phyloP scores from a whole-genome alignment of 2,329 filamentous ascomycete genomes.

The Talaromyces rugulosus region DNA sequence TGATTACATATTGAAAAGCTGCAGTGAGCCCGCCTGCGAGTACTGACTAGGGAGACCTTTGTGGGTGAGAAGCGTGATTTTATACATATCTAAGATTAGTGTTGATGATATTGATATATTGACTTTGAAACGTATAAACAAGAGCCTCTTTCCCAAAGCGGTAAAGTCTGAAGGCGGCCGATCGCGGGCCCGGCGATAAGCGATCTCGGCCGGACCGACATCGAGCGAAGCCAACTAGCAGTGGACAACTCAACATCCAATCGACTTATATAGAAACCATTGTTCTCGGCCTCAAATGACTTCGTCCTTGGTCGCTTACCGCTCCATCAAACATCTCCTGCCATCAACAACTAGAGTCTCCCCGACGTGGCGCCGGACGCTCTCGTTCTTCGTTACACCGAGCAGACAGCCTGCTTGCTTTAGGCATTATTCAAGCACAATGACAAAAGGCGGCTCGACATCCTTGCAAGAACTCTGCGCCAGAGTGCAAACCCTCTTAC shows the following conservation, averaged over 20 bases:
- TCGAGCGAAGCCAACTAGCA: neutral
- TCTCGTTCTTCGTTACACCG: neutral
- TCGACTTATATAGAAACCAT: neutral
- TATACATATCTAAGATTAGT: neutral
- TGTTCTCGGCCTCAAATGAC: constrained; percentile 1
- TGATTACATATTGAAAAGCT: too few relatives aligned
- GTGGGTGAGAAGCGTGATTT: too few relatives aligned
- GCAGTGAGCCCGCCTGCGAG: too few relatives aligned
- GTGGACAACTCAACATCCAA: neutral
- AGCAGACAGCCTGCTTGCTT: neutral
- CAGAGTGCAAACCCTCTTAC: constrained; percentile 20
- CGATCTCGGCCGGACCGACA: neutral
- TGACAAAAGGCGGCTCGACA: constrained; percentile 23
- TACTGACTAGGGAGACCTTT: too few relatives aligned
- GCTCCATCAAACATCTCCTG: neutral
- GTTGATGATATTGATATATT: too few relatives aligned
- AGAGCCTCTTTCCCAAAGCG: neutral
- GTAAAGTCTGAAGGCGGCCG: neutral
- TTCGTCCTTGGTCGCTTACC: constrained; percentile 1
- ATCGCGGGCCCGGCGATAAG: neutral
- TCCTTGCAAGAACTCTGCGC: constrained; percentile 20
- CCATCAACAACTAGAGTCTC: neutral
- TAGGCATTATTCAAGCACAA: neutral
- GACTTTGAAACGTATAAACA: neutral
- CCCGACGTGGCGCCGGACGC: neutral